phyloP scores from a whole-genome alignment of 352 stramenopile species.

The Globisporangium okanoganense region DNA sequence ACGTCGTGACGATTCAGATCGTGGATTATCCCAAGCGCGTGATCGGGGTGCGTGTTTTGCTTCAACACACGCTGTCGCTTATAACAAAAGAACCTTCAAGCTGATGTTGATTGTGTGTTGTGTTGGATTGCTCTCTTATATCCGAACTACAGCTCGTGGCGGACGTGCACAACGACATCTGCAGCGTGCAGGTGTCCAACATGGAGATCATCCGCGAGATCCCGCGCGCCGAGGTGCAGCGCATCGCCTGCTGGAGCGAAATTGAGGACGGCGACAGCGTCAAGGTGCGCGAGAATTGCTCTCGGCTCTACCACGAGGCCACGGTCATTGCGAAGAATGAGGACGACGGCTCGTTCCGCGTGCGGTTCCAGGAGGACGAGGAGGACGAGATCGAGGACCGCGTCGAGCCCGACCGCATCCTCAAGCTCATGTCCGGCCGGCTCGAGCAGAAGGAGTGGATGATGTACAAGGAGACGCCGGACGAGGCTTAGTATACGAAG shows the following conservation, averaged over 20 bases:
- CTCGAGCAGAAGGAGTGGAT: conserved; percentile 70
- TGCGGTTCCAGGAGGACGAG: conserved; percentile 50
- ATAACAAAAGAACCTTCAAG: too few relatives aligned
- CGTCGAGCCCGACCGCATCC: conserved; percentile 32
- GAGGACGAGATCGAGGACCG: conserved; percentile 58
- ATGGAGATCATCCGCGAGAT: conserved; percentile 40
- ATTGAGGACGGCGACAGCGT: conserved; percentile 60
- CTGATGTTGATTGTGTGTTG: too few relatives aligned
- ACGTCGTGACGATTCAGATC: conserved; percentile 54
- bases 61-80: neutral
- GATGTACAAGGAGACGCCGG: conserved; percentile 57
- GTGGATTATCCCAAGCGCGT: conserved; percentile 45
- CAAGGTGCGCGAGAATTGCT: conserved; percentile 62
- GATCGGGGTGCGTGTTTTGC: conserved; percentile 36
- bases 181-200: conserved; percentile 52
- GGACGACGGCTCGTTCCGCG: conserved; percentile 54
- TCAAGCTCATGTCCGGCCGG: conserved; percentile 66
- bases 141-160: conserved; percentile 35
- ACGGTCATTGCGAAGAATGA: conserved; percentile 41
- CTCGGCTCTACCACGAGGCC: conserved; percentile 56
- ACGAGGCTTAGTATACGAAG: conserved; percentile 9
- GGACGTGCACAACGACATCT: conserved; percentile 39
- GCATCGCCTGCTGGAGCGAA: conserved; percentile 60
- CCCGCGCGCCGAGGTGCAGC: conserved; percentile 35
- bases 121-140: conserved; percentile 1